A percentile compares a stretch with the other conserved stretches of the same genome.
Evolutionary conservation across 2,329 filamentous ascomycete genomes (phyloP).

Genomic region (Alternaria ventricosa): DNA sequence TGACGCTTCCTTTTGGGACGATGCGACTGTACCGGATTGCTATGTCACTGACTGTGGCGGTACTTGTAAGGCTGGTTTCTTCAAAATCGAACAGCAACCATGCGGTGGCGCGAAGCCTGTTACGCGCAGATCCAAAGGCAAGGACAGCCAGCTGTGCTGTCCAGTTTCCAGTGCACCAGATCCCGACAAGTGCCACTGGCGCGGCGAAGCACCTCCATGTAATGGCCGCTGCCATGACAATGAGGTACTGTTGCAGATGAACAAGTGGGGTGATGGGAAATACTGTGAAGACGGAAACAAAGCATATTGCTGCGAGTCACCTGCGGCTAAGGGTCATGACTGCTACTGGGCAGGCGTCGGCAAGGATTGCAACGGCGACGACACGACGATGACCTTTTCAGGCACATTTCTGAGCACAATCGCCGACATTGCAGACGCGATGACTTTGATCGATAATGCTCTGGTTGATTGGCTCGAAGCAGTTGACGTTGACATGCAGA

Average conservation of each 20-base stretch:
- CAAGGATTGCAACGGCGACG: background rate
- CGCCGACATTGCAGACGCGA: background rate
- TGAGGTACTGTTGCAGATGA: background rate
- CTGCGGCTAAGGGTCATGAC: conserved; percentile 22
- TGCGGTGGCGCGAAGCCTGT: conserved; percentile 31
- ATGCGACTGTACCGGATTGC: conserved; percentile 26
- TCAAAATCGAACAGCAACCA: conserved; percentile 34
- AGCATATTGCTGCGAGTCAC: conserved; percentile 35
- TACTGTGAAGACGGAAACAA: conserved; percentile 25
- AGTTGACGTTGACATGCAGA: conserved; percentile 7
- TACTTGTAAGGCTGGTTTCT: conserved; percentile 37
- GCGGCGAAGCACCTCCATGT: conserved; percentile 33
- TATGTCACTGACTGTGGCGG: conserved; percentile 40
- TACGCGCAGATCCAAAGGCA: conserved; percentile 2
- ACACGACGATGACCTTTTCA: conserved; percentile 14
- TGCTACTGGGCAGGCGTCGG: conserved; percentile 30
- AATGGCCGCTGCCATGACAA: conserved; percentile 13
- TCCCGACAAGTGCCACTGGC: conserved; percentile 41
- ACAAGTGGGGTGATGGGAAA: conserved; percentile 30
- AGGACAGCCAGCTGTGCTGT: conserved; percentile 1
- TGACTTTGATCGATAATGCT: background rate
- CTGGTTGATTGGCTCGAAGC: background rate
- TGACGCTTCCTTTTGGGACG: conserved; percentile 16
- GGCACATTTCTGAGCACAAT: conserved; percentile 4
- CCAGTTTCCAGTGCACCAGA: conserved; percentile 26